phyloP scores from a whole-genome alignment of 2,329 filamentous ascomycete genomes.

The Ceratocystis harringtonii region DNA sequence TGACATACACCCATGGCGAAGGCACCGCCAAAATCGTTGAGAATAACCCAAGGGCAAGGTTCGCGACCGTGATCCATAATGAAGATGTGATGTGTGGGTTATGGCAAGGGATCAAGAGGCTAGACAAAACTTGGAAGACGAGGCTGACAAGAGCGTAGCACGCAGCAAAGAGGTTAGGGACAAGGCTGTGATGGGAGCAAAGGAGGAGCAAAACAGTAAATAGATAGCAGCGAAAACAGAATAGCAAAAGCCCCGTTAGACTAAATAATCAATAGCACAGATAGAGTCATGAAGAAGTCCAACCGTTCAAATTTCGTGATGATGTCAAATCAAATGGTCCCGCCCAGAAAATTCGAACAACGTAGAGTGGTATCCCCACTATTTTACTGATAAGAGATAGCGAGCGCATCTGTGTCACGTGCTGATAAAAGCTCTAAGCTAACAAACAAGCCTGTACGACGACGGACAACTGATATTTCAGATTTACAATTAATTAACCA shows the following conservation, averaged over 20 bases:
- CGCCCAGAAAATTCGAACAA: slow-evolving; percentile 5
- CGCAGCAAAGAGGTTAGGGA: not conserved
- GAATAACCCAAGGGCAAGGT: slow-evolving; percentile 89
- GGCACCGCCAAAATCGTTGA: slow-evolving; percentile 95
- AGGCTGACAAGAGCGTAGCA: not conserved
- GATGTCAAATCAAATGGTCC: slow-evolving; percentile 2
- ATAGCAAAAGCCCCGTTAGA: not conserved
- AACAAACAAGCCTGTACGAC: too few relatives aligned
- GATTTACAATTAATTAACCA: not conserved
- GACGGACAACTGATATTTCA: not conserved
- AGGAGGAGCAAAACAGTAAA: not conserved
- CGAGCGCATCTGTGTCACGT: not conserved
- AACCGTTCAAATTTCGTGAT: not conserved
- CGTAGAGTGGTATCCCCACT: not conserved
- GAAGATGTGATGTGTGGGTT: slow-evolving; percentile 4
- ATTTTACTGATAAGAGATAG: not conserved
- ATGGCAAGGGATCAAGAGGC: not conserved
- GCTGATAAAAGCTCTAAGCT: not conserved
- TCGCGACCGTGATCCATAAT: slow-evolving; percentile 90
- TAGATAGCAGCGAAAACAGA: not conserved
- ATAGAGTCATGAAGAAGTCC: not conserved
- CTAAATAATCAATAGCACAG: not conserved
- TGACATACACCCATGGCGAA: slow-evolving; percentile 82
- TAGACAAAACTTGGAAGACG: not conserved
- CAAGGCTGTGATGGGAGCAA: not conserved